Conservation (phyloP, 345 rosid genomes). For the Eucalyptus melliodora region DNA sequence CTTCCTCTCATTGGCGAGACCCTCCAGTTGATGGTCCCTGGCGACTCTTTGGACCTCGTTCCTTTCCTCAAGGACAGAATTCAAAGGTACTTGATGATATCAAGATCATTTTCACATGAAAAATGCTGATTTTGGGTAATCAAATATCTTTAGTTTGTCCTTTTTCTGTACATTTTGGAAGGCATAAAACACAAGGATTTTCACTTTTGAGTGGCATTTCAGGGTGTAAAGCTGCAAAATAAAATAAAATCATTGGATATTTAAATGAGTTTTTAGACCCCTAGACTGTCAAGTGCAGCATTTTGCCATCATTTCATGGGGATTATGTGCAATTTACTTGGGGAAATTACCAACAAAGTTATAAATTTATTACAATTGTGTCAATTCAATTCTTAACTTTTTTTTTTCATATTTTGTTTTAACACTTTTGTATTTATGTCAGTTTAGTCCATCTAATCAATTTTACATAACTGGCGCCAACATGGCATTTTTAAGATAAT, state of each 20-base stretch:
- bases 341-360: no score
- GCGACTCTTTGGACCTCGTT: slow-evolving; percentile 9
- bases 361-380: no score
- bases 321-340: background rate
- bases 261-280: background rate
- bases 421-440: no score
- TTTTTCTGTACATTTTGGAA: background rate
- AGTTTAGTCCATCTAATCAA: no score
- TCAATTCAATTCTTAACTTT: no score
- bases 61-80: slow-evolving; percentile 11
- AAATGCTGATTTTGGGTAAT: background rate
- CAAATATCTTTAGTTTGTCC: background rate
- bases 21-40: slow-evolving; percentile 4
- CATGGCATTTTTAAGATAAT: no score
- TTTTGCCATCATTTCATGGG: background rate
- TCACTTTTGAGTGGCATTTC: background rate
- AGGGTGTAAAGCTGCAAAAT: background rate
- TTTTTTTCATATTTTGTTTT: no score
- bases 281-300: background rate
- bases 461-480: no score
- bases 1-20: slow-evolving; percentile 20
- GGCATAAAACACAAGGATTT: background rate
- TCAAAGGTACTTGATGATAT: background rate
- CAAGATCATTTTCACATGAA: background rate
- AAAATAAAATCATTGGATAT: background rate